Evolutionary conservation across 2,329 filamentous ascomycete species (phyloP).

Genomic region (Aspergillus terreus): DNA sequence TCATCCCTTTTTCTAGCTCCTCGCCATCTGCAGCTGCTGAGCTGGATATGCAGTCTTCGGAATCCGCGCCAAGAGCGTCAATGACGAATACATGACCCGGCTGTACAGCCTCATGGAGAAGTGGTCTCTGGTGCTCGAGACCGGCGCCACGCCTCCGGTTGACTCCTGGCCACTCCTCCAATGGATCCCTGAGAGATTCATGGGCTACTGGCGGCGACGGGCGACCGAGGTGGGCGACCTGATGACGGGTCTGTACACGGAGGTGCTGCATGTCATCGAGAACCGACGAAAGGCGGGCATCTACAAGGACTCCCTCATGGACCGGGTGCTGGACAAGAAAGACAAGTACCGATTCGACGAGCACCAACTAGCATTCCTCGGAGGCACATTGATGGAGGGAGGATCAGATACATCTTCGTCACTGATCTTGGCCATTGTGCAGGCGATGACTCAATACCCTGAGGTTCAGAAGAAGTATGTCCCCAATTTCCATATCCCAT

Average conservation of each 20-base stretch:
- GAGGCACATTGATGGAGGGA: conserved; percentile 27
- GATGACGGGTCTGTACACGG: conserved; percentile 42
- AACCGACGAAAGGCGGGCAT: conserved; percentile 26
- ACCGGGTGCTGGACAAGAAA: conserved; percentile 38
- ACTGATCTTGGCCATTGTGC: conserved; percentile 30
- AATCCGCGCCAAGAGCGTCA: conserved; percentile 28
- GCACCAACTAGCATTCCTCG: conserved; percentile 40
- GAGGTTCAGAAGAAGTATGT: conserved; percentile 20
- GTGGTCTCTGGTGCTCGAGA: conserved; percentile 45
- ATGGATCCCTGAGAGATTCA: conserved; percentile 39
- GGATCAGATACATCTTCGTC: conserved; percentile 40
- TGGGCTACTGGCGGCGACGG: conserved; percentile 26
- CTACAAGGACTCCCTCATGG: conserved; percentile 34
- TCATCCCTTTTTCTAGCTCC: background rate
- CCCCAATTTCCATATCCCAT: background rate
- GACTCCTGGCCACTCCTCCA: conserved; percentile 47
- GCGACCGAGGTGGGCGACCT: conserved; percentile 35
- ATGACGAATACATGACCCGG: conserved; percentile 34
- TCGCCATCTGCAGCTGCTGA: background rate
- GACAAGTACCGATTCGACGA: conserved; percentile 28
- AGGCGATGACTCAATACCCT: conserved; percentile 12
- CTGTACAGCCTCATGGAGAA: conserved; percentile 42
- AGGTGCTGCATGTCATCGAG: conserved; percentile 33
- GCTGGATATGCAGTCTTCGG: conserved; percentile 24
- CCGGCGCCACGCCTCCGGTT: conserved; percentile 48